Conservation (phyloP, 441 rosid species). For the Omphalea diandra region DNA sequence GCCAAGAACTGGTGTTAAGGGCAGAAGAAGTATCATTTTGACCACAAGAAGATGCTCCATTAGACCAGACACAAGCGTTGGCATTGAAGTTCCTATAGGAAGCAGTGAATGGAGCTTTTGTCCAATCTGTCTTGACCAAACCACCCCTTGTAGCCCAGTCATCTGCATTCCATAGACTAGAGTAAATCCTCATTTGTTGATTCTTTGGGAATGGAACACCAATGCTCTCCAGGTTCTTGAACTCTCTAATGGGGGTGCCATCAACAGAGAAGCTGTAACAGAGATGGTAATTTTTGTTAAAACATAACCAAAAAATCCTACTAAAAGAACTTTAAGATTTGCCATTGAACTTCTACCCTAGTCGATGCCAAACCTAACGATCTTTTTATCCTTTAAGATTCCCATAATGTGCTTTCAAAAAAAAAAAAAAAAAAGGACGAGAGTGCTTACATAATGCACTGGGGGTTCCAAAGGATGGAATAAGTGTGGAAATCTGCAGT, state of each 20-base stretch:
- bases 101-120: conserved; percentile 35
- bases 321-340: no score
- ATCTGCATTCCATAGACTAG: conserved; percentile 58
- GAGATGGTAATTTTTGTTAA: background rate
- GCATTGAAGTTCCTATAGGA: conserved; percentile 38
- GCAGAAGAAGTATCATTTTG: conserved; percentile 1
- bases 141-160: no score
- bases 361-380: no score
- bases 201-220: conserved; percentile 41
- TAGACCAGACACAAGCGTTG: conserved; percentile 29
- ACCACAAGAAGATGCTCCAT: conserved; percentile 23
- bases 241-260: conserved; percentile 43
- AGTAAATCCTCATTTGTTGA: conserved; percentile 50
- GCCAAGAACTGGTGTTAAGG: conserved; percentile 13
- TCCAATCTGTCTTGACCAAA: conserved; percentile 52
- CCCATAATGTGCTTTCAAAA: no score
- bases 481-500: conserved; percentile 55
- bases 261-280: conserved; percentile 46
- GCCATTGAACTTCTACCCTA: no score
- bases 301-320: no score
- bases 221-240: conserved; percentile 37
- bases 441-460: conserved; percentile 49
- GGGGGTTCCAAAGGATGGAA: conserved; percentile 55
- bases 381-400: no score
- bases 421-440: no score